Evolutionary conservation across 768 basidiomycete genomes (phyloP).

Genomic region (Tremella fuciformis): DNA sequence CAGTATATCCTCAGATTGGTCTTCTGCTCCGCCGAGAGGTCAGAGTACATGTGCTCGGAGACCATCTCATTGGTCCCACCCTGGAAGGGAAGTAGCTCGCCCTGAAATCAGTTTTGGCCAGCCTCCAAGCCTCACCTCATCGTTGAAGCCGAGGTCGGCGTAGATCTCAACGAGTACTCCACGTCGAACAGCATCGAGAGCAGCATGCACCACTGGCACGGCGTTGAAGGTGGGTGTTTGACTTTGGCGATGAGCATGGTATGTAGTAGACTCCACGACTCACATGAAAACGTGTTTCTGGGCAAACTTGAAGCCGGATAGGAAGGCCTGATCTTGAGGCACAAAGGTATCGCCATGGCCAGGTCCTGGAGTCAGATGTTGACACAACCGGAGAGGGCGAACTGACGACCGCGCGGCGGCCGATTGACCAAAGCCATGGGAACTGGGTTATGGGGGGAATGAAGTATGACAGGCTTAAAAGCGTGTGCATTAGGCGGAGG

Average conservation of each 20-base stretch:
- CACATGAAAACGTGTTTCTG: constrained; percentile 63
- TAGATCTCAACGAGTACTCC: constrained; percentile 63
- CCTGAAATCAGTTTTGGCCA: constrained; percentile 31
- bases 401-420: constrained; percentile 57
- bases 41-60: constrained; percentile 59
- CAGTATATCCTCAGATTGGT: constrained; percentile 59
- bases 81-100: constrained; percentile 62
- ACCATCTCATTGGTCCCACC: constrained; percentile 70
- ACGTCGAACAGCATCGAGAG: constrained; percentile 60
- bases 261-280: constrained; percentile 13
- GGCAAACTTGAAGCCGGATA: constrained; percentile 62
- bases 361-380: constrained; percentile 40
- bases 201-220: constrained; percentile 60
- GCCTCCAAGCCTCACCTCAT: constrained; percentile 49
- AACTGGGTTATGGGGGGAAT: constrained; percentile 55
- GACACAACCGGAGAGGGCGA: neutral
- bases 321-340: constrained; percentile 65
- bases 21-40: constrained; percentile 55
- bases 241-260: constrained; percentile 30
- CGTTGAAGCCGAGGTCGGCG: constrained; percentile 59
- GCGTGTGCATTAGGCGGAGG: constrained; percentile 28
- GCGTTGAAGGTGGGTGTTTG: constrained; percentile 71
- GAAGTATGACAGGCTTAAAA: constrained; percentile 28
- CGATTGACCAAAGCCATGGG: constrained; percentile 67
- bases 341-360: constrained; percentile 55